These are phyloP conservation scores for Colletotrichum sojae DNA, from an alignment of 2,329 filamentous ascomycete genomes.

Conservation along the genomic window DNA sequence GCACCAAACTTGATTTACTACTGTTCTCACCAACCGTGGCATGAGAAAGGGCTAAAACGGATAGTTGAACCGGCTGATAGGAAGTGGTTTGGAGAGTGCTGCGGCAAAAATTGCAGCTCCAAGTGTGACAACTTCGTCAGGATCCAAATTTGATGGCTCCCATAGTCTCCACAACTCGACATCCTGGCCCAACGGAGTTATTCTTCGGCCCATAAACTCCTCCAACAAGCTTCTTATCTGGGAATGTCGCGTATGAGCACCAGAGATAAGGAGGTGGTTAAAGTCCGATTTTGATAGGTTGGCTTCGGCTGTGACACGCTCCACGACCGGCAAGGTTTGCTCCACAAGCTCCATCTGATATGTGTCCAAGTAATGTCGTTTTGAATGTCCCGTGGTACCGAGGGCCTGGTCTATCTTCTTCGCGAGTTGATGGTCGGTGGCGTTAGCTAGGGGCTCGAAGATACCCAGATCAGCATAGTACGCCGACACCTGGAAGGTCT, in stretches of 20 bases:
- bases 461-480: not conserved
- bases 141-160: no score
- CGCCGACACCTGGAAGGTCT: not conserved
- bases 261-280: not conserved
- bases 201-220: not conserved
- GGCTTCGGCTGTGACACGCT: not conserved
- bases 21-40: no score
- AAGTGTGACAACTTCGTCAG: no score
- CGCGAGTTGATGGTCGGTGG: not conserved
- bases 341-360: not conserved
- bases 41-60: no score
- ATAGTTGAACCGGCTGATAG: no score
- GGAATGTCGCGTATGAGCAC: not conserved
- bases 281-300: not conserved
- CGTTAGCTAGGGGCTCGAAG: not conserved
- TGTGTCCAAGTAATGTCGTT: not conserved
- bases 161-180: no score
- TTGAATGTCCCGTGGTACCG: not conserved
- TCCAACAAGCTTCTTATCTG: not conserved
- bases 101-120: no score
- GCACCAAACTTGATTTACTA: no score
- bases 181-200: not conserved
- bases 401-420: not conserved
- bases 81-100: no score
- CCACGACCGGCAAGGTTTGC: not conserved